Percentiles rank a stretch among this genome's conserved stretches.
These are phyloP conservation scores for Corrigiola litoralis DNA, from an alignment of 179 eudicot genomes.

Conservation along the genomic window DNA sequence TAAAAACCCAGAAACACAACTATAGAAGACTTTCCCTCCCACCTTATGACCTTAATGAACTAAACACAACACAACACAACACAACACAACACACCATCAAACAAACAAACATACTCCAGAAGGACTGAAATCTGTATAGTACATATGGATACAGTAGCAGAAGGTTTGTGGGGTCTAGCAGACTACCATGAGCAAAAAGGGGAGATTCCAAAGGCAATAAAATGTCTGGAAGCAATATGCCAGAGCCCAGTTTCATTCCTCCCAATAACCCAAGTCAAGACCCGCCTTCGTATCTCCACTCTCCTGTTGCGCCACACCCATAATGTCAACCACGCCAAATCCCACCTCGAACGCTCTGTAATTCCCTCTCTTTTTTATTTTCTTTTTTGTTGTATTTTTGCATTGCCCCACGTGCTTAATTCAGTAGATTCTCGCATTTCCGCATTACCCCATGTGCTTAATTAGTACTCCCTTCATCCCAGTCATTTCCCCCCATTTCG, in stretches of 20 bases:
- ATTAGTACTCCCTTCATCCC: no score
- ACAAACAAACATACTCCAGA: neutral
- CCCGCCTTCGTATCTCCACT: constrained; percentile 79
- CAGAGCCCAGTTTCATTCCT: constrained; percentile 78
- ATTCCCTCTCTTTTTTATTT: neutral
- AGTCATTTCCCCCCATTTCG: no score
- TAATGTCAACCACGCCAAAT: constrained; percentile 77
- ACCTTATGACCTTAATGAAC: no score
- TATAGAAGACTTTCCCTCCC: no score
- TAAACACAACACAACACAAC: neutral
- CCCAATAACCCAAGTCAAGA: constrained; percentile 80
- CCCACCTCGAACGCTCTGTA: constrained; percentile 92
- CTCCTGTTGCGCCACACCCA: constrained; percentile 69
- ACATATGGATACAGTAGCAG: constrained; percentile 72
- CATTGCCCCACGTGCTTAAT: no score
- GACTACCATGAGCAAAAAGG: constrained; percentile 65
- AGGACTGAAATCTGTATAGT: neutral
- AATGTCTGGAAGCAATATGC: constrained; percentile 84
- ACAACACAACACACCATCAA: neutral
- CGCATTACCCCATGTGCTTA: no score
- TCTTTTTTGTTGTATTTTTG: neutral
- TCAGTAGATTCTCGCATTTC: no score
- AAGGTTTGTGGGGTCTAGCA: constrained; percentile 87
- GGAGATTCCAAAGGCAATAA: constrained; percentile 58
- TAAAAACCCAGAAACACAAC: no score